Evolutionary conservation across 306 rosid species (phyloP), one percentile per base, ranked within the genome.

Genomic region (Cucumis hystrix): DNA sequence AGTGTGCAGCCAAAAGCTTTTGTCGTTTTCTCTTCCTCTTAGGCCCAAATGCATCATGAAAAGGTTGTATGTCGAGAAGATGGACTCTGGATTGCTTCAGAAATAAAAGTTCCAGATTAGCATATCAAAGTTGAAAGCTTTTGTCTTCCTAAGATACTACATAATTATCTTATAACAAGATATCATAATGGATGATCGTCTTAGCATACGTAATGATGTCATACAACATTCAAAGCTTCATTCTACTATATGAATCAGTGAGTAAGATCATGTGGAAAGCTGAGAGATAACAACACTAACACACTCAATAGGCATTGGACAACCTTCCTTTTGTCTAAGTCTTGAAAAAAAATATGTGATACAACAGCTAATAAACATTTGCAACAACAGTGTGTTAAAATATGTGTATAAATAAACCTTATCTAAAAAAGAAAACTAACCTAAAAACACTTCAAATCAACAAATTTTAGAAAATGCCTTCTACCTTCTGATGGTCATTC

Each of bases 81-180:
- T 95, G 97, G 82, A 92, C 96, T 82, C 95, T 87, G 10, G 97
- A 43, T 95, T 95, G 98, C 98, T 95, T 68, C 86, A 84, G 64
- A 72, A 20, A 61, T 60, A 83, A 76, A 76, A 78, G 39, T 79
- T 78, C 77, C 2, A 60, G 28, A 55, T 82, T 43, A 83, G 71
- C 72, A 70, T 6, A 76, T n/a, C n/a, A 15, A 45, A 39, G 66
- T 41, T 47, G 11, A n/a, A 74, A 54, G 14, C 41, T 18, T 20
- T 43, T 3, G 18, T 41, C 54, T 67, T 67, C 20, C 56, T 21
- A 16, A 63, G 43, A 6, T 43, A 49, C 58, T 6, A 21, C 13
- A 23, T 6, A 10, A 12, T 41, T 41, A 37, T 3, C 54, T 40
- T 39, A 10, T 13, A 69, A 43, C 75, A 69, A 45, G 39, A 8